phyloP scores from a whole-genome alignment of 352 stramenopile genomes.

The Saprolegnia parasitica region DNA sequence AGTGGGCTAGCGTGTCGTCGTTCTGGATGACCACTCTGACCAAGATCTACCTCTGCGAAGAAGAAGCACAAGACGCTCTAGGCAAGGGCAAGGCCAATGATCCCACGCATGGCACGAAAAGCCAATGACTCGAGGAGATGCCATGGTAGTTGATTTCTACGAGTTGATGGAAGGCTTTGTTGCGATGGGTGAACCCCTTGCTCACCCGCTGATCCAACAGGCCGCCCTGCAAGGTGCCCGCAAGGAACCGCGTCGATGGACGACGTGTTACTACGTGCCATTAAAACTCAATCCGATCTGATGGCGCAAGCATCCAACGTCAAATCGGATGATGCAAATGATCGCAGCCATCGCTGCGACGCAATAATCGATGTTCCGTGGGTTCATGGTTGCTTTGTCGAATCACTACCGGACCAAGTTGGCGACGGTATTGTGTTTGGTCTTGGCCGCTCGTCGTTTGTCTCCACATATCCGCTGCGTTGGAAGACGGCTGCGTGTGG shows the following conservation, averaged over 20 bases:
- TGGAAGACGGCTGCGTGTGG: not conserved
- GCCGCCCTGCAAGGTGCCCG: no score
- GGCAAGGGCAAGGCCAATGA: not conserved
- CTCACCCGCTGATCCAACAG: not conserved
- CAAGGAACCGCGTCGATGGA: not conserved
- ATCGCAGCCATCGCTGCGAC: not conserved
- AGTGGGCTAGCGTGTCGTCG: not conserved
- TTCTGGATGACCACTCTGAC: not conserved
- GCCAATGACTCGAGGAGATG: not conserved
- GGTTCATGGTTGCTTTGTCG: not conserved
- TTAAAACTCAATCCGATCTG: constrained; percentile 2
- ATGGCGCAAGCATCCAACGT: no score
- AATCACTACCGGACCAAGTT: not conserved
- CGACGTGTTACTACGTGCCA: constrained; percentile 5
- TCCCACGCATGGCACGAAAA: constrained; percentile 1
- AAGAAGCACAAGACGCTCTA: not conserved
- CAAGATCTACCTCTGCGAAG: not conserved
- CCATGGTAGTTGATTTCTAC: constrained; percentile 2
- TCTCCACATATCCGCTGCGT: constrained; percentile 8
- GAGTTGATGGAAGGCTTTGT: constrained; percentile 15
- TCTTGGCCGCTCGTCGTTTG: not conserved
- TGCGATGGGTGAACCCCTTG: not conserved
- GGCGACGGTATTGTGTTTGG: not conserved
- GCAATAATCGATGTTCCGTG: not conserved
- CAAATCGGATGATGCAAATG: constrained; percentile 6